Evolutionary conservation across 2,329 filamentous ascomycete species (phyloP).

Genomic region (Herpomyces periplanetae): DNA sequence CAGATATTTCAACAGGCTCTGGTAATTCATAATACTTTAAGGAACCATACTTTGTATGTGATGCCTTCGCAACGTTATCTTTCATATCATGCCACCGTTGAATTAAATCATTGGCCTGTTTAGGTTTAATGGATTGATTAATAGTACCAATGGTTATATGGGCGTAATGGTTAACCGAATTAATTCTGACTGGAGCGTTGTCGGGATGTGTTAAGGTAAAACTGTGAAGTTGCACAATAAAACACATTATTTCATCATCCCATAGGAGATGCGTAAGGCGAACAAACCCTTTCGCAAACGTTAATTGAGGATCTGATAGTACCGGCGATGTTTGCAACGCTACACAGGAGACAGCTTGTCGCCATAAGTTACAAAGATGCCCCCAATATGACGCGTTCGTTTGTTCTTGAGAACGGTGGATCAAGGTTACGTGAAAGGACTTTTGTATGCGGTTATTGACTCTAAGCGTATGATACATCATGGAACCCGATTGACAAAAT

Average conservation of each 20-base stretch:
- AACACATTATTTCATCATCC: constrained; percentile 56
- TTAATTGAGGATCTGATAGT: too few species aligned
- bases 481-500: too few species aligned
- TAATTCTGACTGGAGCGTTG: constrained; percentile 14
- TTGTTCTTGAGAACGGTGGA: constrained; percentile 27
- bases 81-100: constrained; percentile 34
- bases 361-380: constrained; percentile 23
- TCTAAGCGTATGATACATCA: constrained; percentile 37
- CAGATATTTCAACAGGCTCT: too few species aligned
- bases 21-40: too few species aligned
- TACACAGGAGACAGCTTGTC: too few species aligned
- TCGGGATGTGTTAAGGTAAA: constrained; percentile 12
- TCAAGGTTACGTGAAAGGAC: constrained; percentile 74
- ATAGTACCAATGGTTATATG: constrained; percentile 72
- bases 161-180: constrained; percentile 33
- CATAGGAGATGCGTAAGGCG: constrained; percentile 29
- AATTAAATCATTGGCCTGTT: constrained; percentile 64
- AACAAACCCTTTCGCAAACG: constrained; percentile 22
- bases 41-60: too few species aligned
- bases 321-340: too few species aligned
- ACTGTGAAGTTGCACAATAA: constrained; percentile 28
- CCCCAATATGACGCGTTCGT: constrained; percentile 32
- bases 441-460: constrained; percentile 31
- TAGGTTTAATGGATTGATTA: constrained; percentile 34
- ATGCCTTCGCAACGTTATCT: too few species aligned